These are phyloP conservation scores for Tremella yokohamensis DNA, from an alignment of 768 basidiomycete genomes.

Conservation along the genomic window DNA sequence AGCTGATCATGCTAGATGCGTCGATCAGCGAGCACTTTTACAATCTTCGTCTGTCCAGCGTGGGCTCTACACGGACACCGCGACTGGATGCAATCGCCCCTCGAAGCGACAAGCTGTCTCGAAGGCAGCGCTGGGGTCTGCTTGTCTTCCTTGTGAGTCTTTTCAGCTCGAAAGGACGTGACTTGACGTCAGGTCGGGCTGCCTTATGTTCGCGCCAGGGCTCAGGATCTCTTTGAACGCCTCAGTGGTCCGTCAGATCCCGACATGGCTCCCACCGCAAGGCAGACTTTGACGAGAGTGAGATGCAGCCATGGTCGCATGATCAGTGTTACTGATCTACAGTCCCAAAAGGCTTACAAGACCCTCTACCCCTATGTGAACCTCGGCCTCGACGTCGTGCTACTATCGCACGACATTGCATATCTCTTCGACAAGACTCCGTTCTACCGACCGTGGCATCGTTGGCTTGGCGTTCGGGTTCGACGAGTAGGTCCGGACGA, in stretches of 20 bases:
- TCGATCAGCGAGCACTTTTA: constrained; percentile 97
- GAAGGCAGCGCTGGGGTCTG: constrained; percentile 68
- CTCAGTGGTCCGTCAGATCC: constrained; percentile 73
- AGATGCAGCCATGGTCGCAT: not conserved
- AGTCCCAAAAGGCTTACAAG: constrained; percentile 60
- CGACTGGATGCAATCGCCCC: constrained; percentile 23
- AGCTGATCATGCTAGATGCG: constrained; percentile 60
- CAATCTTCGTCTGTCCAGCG: constrained; percentile 56
- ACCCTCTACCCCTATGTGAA: constrained; percentile 77
- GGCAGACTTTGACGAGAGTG: constrained; percentile 20
- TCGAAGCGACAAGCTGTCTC: constrained; percentile 52
- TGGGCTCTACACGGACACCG: constrained; percentile 17
- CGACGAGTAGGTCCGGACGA: constrained; percentile 55
- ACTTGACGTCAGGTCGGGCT: constrained; percentile 65
- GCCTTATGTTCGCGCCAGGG: constrained; percentile 84
- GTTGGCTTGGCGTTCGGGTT: constrained; percentile 77
- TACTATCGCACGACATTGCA: constrained; percentile 76
- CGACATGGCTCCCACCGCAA: constrained; percentile 59
- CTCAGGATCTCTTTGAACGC: constrained; percentile 83
- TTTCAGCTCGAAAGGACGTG: not conserved
- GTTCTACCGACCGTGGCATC: constrained; percentile 86
- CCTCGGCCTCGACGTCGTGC: constrained; percentile 70
- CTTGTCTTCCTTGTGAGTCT: constrained; percentile 70
- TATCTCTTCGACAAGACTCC: constrained; percentile 85
- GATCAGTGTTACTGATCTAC: not conserved